A percentile compares a stretch with the other conserved stretches of the same genome.
These are phyloP conservation scores for Aspergillus sp. DNA, from an alignment of 2,329 filamentous ascomycete species.

Conservation along the genomic window DNA sequence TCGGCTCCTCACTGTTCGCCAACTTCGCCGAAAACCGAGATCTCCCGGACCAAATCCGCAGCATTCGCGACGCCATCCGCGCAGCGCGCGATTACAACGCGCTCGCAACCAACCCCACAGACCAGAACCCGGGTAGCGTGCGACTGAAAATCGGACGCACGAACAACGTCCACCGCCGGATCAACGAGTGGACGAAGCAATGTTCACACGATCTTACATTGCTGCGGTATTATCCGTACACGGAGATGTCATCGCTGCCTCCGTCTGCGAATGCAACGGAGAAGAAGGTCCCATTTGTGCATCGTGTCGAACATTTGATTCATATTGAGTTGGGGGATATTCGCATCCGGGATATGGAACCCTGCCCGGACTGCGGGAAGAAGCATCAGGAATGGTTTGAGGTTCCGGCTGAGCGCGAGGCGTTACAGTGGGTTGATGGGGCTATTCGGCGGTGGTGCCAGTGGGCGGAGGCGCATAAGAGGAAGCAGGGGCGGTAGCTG, in stretches of 20 bases:
- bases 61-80: conserved; percentile 31
- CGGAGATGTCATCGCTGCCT: conserved; percentile 15
- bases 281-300: conserved; percentile 73
- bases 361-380: conserved; percentile 71
- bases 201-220: conserved; percentile 85
- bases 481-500: not conserved
- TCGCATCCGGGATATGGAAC: conserved; percentile 50
- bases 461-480: conserved; percentile 58
- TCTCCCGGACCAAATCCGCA: conserved; percentile 18
- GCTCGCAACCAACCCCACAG: conserved; percentile 23
- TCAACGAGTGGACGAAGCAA: conserved; percentile 90
- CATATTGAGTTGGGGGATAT: conserved; percentile 73
- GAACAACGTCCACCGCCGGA: conserved; percentile 78
- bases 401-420: conserved; percentile 65
- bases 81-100: conserved; percentile 30
- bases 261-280: conserved; percentile 21
- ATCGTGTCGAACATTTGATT: conserved; percentile 81
- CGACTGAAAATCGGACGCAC: conserved; percentile 60
- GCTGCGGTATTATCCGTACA: conserved; percentile 85
- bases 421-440: conserved; percentile 62
- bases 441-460: conserved; percentile 77
- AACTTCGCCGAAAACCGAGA: conserved; percentile 24
- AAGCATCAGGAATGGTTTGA: conserved; percentile 96
- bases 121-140: conserved; percentile 50
- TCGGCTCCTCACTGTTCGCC: conserved; percentile 55